A percentile compares a stretch with the other conserved stretches of the same genome.
These are phyloP conservation scores for Scheffersomyces quercinus DNA, from an alignment of 1,139 yeast species.

Conservation along the genomic window DNA sequence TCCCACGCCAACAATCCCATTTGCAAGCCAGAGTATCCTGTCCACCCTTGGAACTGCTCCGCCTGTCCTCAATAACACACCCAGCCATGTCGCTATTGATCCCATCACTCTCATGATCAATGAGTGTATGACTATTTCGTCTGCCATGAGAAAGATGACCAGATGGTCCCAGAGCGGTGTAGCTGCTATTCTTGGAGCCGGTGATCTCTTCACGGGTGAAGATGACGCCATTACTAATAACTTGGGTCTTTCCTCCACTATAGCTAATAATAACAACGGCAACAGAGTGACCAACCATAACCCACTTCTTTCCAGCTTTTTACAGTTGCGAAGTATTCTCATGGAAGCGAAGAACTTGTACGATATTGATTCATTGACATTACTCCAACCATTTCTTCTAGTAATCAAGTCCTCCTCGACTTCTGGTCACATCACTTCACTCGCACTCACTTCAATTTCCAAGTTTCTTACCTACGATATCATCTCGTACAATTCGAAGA, in stretches of 20 bases:
- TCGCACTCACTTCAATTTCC: slow-evolving; percentile 75
- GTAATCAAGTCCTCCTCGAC: slow-evolving; percentile 86
- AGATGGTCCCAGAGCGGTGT: slow-evolving; percentile 86
- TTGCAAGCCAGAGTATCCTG: not conserved
- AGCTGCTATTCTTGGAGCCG: slow-evolving; percentile 78
- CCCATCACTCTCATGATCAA: slow-evolving; percentile 83
- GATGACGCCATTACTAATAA: slow-evolving; percentile 14
- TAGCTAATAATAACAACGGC: slow-evolving; percentile 16
- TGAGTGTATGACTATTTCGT: slow-evolving; percentile 83
- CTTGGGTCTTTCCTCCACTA: slow-evolving; percentile 24
- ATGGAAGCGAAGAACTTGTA: slow-evolving; percentile 54
- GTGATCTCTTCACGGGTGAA: slow-evolving; percentile 37
- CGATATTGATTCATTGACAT: slow-evolving; percentile 68
- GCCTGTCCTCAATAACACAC: not conserved
- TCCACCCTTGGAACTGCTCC: slow-evolving; percentile 1
- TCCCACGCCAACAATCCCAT: slow-evolving; percentile 7
- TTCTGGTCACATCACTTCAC: slow-evolving; percentile 80
- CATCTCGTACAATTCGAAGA: slow-evolving; percentile 42
- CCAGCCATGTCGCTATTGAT: slow-evolving; percentile 50
- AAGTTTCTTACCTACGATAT: slow-evolving; percentile 71
- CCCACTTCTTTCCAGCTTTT: slow-evolving; percentile 79
- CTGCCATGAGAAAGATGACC: slow-evolving; percentile 87
- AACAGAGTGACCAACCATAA: slow-evolving; percentile 34
- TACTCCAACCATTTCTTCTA: slow-evolving; percentile 82
- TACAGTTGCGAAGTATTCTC: slow-evolving; percentile 73